Evolutionary conservation across 1,284 basidiomycete species (phyloP).

Genomic region (Fistulina hepatica): DNA sequence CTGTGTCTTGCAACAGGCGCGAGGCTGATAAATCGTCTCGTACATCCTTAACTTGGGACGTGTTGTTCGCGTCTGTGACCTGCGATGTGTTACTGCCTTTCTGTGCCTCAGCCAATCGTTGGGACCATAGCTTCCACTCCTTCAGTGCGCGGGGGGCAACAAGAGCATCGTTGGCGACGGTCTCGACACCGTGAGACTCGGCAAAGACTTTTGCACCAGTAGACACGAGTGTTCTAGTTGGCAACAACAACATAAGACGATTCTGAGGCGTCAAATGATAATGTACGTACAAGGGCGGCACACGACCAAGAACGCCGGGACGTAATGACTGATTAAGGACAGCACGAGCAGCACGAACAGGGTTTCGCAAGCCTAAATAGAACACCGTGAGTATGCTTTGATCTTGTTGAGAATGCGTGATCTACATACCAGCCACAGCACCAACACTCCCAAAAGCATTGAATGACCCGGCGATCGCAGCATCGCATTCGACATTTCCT

Average conservation of each 20-base stretch:
- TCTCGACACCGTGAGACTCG: slow-evolving; percentile 19
- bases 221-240: slow-evolving; percentile 24
- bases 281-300: slow-evolving; percentile 49
- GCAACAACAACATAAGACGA: not conserved
- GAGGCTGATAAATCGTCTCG: slow-evolving; percentile 12
- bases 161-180: slow-evolving; percentile 33
- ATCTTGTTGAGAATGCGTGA: not conserved
- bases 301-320: slow-evolving; percentile 45
- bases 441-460: slow-evolving; percentile 56
- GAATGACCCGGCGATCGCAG: slow-evolving; percentile 35
- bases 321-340: slow-evolving; percentile 42
- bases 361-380: slow-evolving; percentile 49
- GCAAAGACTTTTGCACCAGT: slow-evolving; percentile 45
- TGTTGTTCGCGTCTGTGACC: slow-evolving; percentile 7
- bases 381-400: slow-evolving; percentile 1
- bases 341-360: slow-evolving; percentile 44
- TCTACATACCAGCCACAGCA: slow-evolving; percentile 47
- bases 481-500: slow-evolving; percentile 68
- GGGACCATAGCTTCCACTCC: slow-evolving; percentile 57
- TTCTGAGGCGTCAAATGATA: slow-evolving; percentile 1
- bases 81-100: slow-evolving; percentile 5
- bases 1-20: slow-evolving; percentile 53
- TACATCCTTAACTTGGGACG: slow-evolving; percentile 6
- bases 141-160: slow-evolving; percentile 35
- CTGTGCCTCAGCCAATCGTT: slow-evolving; percentile 22